Percentiles rank a stretch among this genome's conserved stretches.
Evolutionary conservation across 2,329 filamentous ascomycete genomes (phyloP).

Genomic region (Mycosphaerella arachidis): DNA sequence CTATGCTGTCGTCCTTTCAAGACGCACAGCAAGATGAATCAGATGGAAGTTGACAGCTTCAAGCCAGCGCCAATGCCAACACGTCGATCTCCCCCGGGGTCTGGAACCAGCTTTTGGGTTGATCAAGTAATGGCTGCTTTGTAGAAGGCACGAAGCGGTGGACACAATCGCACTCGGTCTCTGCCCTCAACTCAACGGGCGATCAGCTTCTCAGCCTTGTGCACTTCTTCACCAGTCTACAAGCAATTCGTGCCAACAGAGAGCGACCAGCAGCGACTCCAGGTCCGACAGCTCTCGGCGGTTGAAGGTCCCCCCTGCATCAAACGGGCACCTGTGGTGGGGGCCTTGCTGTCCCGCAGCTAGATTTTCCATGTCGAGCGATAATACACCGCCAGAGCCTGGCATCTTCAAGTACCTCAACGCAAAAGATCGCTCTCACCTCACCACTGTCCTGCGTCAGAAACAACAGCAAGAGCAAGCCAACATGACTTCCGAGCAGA

Average conservation of each 20-base stretch:
- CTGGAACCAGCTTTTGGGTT: too few species aligned
- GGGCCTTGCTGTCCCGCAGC: too few species aligned
- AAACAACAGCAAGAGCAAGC: constrained; percentile 26
- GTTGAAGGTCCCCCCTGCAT: too few species aligned
- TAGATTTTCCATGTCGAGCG: background rate
- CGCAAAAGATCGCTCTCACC: constrained; percentile 44
- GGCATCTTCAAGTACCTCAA: constrained; percentile 45
- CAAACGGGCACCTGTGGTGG: too few species aligned
- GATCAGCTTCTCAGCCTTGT: background rate
- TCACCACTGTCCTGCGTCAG: constrained; percentile 35
- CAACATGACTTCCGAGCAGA: constrained; percentile 69
- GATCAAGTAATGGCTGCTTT: too few species aligned
- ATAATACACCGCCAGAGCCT: constrained; percentile 28
- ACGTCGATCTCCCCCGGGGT: background rate
- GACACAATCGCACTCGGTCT: too few species aligned
- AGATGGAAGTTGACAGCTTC: background rate
- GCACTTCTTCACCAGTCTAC: background rate
- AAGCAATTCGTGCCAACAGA: too few species aligned
- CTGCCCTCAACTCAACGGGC: background rate
- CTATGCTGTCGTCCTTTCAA: constrained; percentile 5
- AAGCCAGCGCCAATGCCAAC: constrained; percentile 3
- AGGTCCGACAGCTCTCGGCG: too few species aligned
- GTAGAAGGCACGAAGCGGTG: too few species aligned
- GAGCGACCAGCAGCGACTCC: too few species aligned
- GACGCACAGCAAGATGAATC: constrained; percentile 4